These are phyloP conservation scores for Zopfia rhizophila DNA, from an alignment of 2,329 filamentous ascomycete species.

Conservation along the genomic window DNA sequence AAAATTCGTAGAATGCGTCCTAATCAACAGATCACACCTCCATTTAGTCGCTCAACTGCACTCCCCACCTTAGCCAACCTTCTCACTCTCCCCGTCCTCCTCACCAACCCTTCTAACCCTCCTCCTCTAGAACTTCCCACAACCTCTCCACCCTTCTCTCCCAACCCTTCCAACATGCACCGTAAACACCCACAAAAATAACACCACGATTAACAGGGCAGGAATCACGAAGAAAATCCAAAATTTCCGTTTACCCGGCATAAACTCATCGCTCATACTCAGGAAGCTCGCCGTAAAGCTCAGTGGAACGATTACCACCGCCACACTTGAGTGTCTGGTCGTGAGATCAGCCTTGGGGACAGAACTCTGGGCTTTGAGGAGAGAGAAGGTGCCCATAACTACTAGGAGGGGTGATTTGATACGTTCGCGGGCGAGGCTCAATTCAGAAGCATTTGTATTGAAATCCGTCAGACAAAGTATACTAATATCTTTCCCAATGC, in stretches of 20 bases:
- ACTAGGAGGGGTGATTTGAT: constrained; percentile 17
- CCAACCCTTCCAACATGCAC: constrained; percentile 1
- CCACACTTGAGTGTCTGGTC: constrained; percentile 8
- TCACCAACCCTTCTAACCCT: constrained; percentile 3
- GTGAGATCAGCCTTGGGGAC: constrained; percentile 13
- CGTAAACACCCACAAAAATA: constrained; percentile 18
- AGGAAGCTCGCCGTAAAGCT: constrained; percentile 15
- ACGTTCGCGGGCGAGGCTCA: constrained; percentile 6
- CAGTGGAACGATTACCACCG: constrained; percentile 11
- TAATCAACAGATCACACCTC: too few relatives aligned
- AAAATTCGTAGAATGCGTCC: too few relatives aligned
- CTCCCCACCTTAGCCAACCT: too few relatives aligned
- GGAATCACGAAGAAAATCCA: constrained; percentile 13
- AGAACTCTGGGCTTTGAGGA: constrained; percentile 14
- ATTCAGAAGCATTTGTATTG: too few relatives aligned
- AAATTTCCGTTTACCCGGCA: constrained; percentile 8
- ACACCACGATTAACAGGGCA: constrained; percentile 9
- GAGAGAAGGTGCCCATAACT: constrained; percentile 18
- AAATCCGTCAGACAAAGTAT: too few relatives aligned
- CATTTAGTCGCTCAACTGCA: too few relatives aligned
- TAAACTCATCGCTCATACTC: constrained; percentile 14
- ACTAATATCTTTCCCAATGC: too few relatives aligned
- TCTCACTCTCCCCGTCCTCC: too few relatives aligned
- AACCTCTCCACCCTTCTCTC: constrained; percentile 2
- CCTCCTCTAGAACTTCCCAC: constrained; percentile 1